phyloP scores from a whole-genome alignment of 140 eudicot species.

The Cichorium intybus region DNA sequence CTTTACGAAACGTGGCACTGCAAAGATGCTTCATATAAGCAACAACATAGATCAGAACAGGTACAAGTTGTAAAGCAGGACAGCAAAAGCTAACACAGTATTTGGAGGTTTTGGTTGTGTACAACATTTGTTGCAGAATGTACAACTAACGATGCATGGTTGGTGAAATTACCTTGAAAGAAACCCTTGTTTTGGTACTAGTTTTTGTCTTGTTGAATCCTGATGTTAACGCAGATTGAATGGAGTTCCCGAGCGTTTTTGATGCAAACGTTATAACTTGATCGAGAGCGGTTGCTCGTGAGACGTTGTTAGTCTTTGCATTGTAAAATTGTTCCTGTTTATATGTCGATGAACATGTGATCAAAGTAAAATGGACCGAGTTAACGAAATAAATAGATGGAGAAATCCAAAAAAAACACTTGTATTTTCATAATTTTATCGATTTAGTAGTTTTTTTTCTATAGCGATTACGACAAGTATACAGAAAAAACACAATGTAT shows the following conservation, averaged over 20 bases:
- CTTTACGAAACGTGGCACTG: too few relatives aligned
- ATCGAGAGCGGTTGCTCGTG: conserved; percentile 43
- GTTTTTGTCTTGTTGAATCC: conserved; percentile 58
- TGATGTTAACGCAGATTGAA: conserved; percentile 45
- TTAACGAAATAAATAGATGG: too few relatives aligned
- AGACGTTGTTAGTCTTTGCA: conserved; percentile 46
- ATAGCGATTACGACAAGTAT: too few relatives aligned
- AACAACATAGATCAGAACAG: too few relatives aligned
- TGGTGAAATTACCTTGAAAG: conserved; percentile 68
- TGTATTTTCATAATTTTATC: too few relatives aligned
- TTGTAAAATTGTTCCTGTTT: conserved; percentile 65
- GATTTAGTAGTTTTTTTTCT: too few relatives aligned
- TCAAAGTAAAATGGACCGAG: not conserved
- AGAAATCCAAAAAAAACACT: too few relatives aligned
- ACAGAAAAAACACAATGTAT: not conserved
- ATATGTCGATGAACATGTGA: not conserved
- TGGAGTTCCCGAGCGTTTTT: conserved; percentile 37
- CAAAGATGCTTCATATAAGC: too few relatives aligned
- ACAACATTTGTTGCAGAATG: conserved; percentile 1
- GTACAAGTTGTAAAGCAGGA: too few relatives aligned
- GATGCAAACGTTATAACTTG: conserved; percentile 43
- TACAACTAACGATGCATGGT: not conserved
- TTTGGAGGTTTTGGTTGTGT: too few relatives aligned
- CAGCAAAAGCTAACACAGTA: too few relatives aligned
- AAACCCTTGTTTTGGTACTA: conserved; percentile 57